phyloP scores from a whole-genome alignment of 1,139 yeast species.

The Taphrina communis region DNA sequence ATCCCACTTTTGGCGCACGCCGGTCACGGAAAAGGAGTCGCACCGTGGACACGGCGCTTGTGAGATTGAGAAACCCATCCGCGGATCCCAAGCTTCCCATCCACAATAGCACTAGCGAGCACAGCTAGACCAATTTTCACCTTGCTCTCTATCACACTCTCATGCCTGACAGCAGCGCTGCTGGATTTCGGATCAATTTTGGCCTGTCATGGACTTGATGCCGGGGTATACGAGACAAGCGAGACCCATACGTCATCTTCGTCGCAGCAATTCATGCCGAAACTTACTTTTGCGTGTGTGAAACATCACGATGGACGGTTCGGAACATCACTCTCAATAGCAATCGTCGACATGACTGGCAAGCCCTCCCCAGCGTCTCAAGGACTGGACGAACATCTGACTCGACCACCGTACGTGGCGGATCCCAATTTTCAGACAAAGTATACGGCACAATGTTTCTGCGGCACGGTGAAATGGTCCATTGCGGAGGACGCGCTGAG shows the following conservation, averaged over 20 bases:
- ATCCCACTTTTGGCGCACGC: background rate
- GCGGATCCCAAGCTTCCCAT: background rate
- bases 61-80: background rate
- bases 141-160: background rate
- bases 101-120: slow-evolving; percentile 4
- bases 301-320: no score
- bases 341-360: background rate
- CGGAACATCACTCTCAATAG: no score
- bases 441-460: slow-evolving; percentile 33
- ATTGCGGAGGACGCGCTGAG: slow-evolving; percentile 21
- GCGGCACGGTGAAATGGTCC: slow-evolving; percentile 25
- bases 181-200: no score
- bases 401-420: slow-evolving; percentile 20
- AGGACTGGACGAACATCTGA: slow-evolving; percentile 3
- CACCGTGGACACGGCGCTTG: background rate
- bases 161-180: background rate
- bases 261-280: background rate
- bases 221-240: slow-evolving; percentile 11
- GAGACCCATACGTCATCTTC: slow-evolving; percentile 6
- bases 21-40: slow-evolving; percentile 11
- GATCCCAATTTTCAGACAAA: slow-evolving; percentile 5
- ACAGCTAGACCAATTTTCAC: background rate
- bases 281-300: no score
- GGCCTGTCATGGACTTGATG: no score
- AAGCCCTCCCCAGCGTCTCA: slow-evolving; percentile 4